phyloP scores from a whole-genome alignment of 2,329 filamentous ascomycete species.

The Monosporascus sp. region DNA sequence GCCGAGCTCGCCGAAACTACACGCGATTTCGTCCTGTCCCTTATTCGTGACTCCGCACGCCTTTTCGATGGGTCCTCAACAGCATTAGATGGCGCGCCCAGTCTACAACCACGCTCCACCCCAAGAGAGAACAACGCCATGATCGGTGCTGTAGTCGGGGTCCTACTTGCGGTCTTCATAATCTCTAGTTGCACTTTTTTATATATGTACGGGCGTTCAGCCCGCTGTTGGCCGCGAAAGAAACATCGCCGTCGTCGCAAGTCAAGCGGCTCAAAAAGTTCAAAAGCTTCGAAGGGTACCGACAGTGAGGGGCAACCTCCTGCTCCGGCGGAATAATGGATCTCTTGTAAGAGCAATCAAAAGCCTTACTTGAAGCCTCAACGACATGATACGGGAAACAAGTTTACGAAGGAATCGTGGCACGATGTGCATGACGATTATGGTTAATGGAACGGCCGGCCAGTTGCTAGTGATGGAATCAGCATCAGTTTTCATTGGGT shows the following conservation, averaged over 20 bases:
- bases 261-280: conserved; percentile 26
- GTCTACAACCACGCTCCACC: conserved; percentile 8
- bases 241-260: conserved; percentile 15
- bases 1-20: neutral
- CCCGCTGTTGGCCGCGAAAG: conserved; percentile 28
- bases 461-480: too few species aligned
- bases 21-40: neutral
- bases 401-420: too few species aligned
- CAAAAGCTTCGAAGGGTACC: conserved; percentile 32
- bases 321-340: neutral
- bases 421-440: too few species aligned
- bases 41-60: neutral
- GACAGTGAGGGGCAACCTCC: neutral
- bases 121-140: conserved; percentile 33
- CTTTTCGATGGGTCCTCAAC: neutral
- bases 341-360: too few species aligned
- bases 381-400: neutral
- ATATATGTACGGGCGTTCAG: conserved; percentile 34
- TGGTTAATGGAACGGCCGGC: too few species aligned
- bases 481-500: too few species aligned
- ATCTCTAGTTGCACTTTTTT: conserved; percentile 32
- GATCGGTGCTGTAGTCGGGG: conserved; percentile 39
- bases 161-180: conserved; percentile 37
- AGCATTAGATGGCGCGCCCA: neutral
- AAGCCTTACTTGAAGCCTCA: neutral